Conservation (phyloP, 768 basidiomycete species). For the Suillus americanus region DNA sequence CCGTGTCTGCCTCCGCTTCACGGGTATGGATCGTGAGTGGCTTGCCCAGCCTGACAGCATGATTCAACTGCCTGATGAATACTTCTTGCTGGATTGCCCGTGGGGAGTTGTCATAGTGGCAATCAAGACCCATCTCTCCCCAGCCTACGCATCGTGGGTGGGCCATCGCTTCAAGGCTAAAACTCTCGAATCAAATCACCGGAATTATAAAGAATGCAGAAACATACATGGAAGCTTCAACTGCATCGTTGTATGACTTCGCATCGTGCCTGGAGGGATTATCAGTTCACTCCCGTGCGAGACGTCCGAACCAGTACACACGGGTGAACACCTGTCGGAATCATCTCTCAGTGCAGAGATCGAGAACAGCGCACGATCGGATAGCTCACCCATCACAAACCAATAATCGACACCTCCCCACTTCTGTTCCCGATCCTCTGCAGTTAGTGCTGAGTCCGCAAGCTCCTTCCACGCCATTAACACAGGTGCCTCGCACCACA, state of each 20-base stretch:
- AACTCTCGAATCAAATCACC: background rate
- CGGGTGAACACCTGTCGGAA: constrained; percentile 68
- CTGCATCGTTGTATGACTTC: constrained; percentile 59
- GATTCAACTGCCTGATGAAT: constrained; percentile 65
- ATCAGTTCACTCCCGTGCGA: background rate
- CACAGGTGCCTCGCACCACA: constrained; percentile 87
- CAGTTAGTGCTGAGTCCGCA: constrained; percentile 65
- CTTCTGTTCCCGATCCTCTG: constrained; percentile 42
- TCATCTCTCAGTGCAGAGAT: background rate
- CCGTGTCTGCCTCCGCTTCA: constrained; percentile 83
- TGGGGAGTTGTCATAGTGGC: constrained; percentile 80
- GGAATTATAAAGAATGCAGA: background rate
- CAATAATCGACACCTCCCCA: constrained; percentile 79
- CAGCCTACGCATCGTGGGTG: constrained; percentile 85
- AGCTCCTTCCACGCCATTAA: constrained; percentile 61
- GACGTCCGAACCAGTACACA: constrained; percentile 33
- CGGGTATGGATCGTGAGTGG: constrained; percentile 85
- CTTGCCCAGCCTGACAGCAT: constrained; percentile 68
- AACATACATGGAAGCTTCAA: constrained; percentile 68
- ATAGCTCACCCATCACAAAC: constrained; percentile 73
- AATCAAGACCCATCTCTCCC: constrained; percentile 89
- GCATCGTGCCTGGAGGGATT: constrained; percentile 62
- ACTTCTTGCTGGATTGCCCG: constrained; percentile 65
- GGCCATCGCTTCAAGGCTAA: constrained; percentile 68
- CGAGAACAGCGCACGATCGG: background rate